Percentiles rank a stretch among this genome's conserved stretches.
Conservation (phyloP, 495 filamentous ascomycete species). For the Aspergillus asperescens region DNA sequence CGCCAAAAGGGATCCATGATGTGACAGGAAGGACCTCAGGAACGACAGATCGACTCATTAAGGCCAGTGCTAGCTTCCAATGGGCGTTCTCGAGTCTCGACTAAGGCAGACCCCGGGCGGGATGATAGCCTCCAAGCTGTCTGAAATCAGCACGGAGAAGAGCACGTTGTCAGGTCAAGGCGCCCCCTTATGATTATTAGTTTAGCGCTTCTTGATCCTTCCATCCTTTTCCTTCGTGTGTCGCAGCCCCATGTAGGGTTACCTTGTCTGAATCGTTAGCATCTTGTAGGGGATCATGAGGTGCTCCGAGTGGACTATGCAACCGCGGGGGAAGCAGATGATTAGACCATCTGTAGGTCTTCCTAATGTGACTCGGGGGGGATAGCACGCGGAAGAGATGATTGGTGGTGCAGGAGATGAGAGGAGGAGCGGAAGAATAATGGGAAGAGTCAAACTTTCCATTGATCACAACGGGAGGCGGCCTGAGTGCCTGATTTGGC, state of each 20-base stretch:
- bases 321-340: background rate
- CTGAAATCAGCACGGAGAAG: background rate
- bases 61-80: background rate
- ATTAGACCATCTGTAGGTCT: background rate
- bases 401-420: slow-evolving; percentile 7
- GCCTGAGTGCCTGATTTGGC: slow-evolving; percentile 6
- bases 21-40: background rate
- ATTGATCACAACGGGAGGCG: slow-evolving; percentile 3
- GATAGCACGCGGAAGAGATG: background rate
- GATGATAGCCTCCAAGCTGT: background rate
- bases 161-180: background rate
- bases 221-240: background rate
- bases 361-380: background rate
- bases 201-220: background rate
- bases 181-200: background rate
- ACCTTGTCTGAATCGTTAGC: background rate
- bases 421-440: slow-evolving; percentile 3
- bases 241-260: background rate
- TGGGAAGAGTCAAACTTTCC: slow-evolving; percentile 1
- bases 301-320: background rate
- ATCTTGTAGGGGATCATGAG: background rate
- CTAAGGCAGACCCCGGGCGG: too few relatives aligned
- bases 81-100: background rate
- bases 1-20: background rate
- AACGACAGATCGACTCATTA: background rate